phyloP scores from a whole-genome alignment of 768 basidiomycete species.

The Collybia mongolica region DNA sequence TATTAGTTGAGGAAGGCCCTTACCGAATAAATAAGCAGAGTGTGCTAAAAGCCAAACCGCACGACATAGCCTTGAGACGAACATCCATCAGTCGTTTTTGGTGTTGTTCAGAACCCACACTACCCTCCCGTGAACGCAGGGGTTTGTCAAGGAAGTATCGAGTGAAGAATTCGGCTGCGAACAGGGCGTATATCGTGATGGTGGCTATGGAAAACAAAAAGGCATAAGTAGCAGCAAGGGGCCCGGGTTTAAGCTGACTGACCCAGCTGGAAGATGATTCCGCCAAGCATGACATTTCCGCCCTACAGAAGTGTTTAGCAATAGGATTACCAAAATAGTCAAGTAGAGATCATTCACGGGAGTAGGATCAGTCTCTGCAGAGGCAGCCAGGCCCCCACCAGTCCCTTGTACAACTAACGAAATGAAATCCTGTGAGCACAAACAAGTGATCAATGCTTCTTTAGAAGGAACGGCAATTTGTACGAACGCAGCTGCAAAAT shows the following conservation, averaged over 20 bases:
- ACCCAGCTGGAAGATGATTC: constrained; percentile 61
- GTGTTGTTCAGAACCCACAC: constrained; percentile 1
- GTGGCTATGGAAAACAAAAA: constrained; percentile 26
- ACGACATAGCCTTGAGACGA: constrained; percentile 28
- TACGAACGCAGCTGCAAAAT: constrained; percentile 34
- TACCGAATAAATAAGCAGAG: constrained; percentile 46
- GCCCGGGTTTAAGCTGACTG: constrained; percentile 5
- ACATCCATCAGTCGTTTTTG: constrained; percentile 10
- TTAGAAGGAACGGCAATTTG: neutral
- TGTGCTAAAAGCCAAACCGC: constrained; percentile 37
- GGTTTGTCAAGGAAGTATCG: constrained; percentile 38
- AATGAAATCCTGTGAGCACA: constrained; percentile 42
- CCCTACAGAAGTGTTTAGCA: constrained; percentile 13
- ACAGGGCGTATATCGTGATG: constrained; percentile 38
- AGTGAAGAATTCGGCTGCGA: constrained; percentile 44
- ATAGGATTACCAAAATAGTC: neutral
- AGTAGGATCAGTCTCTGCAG: constrained; percentile 21
- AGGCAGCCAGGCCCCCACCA: constrained; percentile 57
- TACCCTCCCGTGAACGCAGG: constrained; percentile 11
- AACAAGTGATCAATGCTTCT: neutral
- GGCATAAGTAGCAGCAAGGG: too few relatives aligned
- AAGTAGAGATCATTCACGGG: constrained; percentile 7
- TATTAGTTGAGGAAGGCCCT: constrained; percentile 7
- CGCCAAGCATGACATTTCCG: constrained; percentile 50
- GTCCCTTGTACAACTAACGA: constrained; percentile 64